Base-by-base conservation (phyloP, 2,329 filamentous ascomycete genomes). In the Knufia fluminis region DNA sequence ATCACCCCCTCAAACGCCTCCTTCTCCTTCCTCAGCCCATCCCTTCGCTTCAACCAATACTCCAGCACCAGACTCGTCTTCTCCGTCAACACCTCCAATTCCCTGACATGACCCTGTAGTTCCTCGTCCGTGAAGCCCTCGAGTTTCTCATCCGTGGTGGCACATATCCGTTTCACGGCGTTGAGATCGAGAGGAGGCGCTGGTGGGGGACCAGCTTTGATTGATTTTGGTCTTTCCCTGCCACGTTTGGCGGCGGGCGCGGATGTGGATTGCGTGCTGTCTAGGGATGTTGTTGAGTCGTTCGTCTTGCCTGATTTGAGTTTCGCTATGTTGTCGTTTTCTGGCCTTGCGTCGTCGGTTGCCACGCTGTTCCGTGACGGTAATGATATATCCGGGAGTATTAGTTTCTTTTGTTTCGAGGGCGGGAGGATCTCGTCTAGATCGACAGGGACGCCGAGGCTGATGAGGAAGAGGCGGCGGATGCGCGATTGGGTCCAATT, bases 401-500 rank as follows among this genome's bases (percentile, higher is more conserved):
- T 78, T 16, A 98, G 82, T 65, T 97, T 97, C 76, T 97, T 97
- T 66, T 98, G 92, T 68, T 97, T 97, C 10, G 87, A 94, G 0
- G 91, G 90, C 0, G 92, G 92, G 6, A 98, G 78, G 49, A 98
- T 97, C 70, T 98, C 92, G 67, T 98, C 92, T 0, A 98, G 76
- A 61, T 98, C 92, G 39, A 98, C 88, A 1, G 92, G 92, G 0
- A 98, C 92, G 16, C 92, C 92, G 0, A 98, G 79, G 1, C 90
- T 96, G 48, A 98, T 90, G 36, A 98, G 80, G 65, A 98, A 98
- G 22, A 98, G 79, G 23, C 92, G 86, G 47, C 92, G 83, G 59
- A 95, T 98, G 46, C 90, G 86, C 46, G 89, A 95, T 56, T 92
- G 87, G 52, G 96, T 94, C 92, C 92, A 98, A 67, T 98, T 92